These are phyloP conservation scores for Penicillium maclennaniae DNA, from an alignment of 495 filamentous ascomycete genomes.

Conservation along the genomic window DNA sequence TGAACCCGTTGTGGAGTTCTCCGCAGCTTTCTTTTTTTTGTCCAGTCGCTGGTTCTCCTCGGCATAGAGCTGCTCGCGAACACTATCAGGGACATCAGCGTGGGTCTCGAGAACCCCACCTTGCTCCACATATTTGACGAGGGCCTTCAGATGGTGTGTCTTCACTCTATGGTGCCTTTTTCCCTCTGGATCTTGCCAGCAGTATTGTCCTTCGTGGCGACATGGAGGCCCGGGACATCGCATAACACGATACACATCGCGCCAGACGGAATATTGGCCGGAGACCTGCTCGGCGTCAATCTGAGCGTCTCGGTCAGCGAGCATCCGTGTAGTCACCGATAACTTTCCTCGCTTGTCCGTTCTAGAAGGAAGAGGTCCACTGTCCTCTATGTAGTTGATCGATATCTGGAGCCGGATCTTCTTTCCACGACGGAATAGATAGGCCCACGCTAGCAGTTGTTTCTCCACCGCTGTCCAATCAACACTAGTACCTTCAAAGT, in stretches of 20 bases:
- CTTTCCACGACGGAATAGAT: constrained; percentile 6
- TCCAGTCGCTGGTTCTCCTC: constrained; percentile 7
- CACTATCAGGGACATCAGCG: constrained; percentile 14
- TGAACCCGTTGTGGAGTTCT: not conserved
- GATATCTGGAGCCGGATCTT: constrained; percentile 9
- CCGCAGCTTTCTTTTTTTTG: not conserved
- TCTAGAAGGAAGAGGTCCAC: constrained; percentile 4
- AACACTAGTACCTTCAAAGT: no score
- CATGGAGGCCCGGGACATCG: constrained; percentile 19
- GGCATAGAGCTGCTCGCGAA: constrained; percentile 9
- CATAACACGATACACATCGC: constrained; percentile 16
- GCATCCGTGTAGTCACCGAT: constrained; percentile 13
- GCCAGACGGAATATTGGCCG: constrained; percentile 9
- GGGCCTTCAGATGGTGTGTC: constrained; percentile 7
- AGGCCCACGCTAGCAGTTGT: no score
- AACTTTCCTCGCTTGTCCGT: constrained; percentile 15
- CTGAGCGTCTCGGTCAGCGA: no score
- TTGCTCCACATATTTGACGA: constrained; percentile 20
- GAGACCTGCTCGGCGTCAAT: constrained; percentile 15
- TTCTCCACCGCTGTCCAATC: no score
- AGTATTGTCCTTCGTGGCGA: constrained; percentile 20
- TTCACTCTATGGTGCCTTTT: constrained; percentile 11
- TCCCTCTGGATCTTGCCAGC: constrained; percentile 18
- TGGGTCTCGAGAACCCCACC: constrained; percentile 6
- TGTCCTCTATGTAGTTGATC: constrained; percentile 17